Conservation (phyloP, 768 basidiomycete genomes). For the Crepidotus variabilis region DNA sequence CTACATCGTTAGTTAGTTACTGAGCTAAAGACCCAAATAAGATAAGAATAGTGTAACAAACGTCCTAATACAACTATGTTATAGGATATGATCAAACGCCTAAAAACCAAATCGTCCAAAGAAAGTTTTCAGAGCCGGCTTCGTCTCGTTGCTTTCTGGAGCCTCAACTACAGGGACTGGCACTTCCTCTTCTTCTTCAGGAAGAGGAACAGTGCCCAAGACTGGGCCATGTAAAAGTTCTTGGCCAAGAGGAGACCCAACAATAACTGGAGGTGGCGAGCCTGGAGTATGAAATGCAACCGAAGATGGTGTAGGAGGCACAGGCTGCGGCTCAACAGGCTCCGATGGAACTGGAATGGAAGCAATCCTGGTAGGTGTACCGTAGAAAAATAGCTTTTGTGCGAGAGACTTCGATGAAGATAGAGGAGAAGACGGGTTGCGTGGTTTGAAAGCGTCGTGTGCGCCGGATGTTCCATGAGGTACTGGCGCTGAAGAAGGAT, state of each 20-base stretch:
- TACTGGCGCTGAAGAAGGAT: background rate
- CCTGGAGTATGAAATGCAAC: background rate
- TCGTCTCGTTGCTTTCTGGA: background rate
- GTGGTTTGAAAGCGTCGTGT: background rate
- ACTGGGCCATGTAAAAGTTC: constrained; percentile 1
- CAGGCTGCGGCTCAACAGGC: background rate
- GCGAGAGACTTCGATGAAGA: background rate
- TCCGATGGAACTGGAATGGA: background rate
- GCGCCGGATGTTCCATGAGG: background rate
- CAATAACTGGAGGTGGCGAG: background rate
- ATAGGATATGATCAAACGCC: background rate
- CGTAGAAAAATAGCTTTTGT: background rate
- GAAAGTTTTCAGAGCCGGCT: background rate
- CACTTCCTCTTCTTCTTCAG: background rate
- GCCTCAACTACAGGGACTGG: background rate
- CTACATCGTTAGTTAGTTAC: background rate
- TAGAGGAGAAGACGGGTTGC: background rate
- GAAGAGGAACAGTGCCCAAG: constrained; percentile 3
- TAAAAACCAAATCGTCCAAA: background rate
- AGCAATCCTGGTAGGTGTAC: background rate
- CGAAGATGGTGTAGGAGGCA: background rate
- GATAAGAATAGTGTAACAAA: no score
- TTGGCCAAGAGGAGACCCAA: constrained; percentile 1
- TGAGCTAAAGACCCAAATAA: no score
- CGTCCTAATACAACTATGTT: background rate